phyloP scores from a whole-genome alignment of 73 alveolate species.

The Halteria grandinella region DNA sequence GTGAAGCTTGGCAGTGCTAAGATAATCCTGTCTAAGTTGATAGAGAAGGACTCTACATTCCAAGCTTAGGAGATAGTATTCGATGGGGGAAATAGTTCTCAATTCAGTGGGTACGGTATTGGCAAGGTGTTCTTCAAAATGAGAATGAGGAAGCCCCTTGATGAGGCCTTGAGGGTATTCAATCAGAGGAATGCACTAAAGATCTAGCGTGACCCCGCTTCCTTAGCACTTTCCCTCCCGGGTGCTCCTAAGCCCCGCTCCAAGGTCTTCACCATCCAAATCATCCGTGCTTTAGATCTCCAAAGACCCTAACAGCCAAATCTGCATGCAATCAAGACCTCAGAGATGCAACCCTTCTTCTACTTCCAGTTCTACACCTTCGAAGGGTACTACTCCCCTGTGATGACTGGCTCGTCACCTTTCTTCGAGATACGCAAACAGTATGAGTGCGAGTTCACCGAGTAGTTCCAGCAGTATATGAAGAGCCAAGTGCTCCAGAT shows the following conservation, averaged over 20 bases:
- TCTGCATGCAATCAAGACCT: too few relatives aligned
- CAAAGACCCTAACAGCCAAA: conserved; percentile 5
- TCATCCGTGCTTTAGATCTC: neutral
- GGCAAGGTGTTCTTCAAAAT: conserved; percentile 82
- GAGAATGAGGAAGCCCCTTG: conserved; percentile 93
- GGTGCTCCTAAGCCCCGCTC: neutral
- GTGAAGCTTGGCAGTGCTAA: conserved; percentile 37
- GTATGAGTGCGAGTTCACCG: conserved; percentile 13
- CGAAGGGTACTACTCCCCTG: conserved; percentile 27
- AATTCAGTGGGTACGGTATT: conserved; percentile 23
- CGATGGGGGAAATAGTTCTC: conserved; percentile 44
- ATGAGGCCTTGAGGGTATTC: conserved; percentile 86
- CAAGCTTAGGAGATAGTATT: conserved; percentile 26
- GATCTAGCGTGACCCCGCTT: conserved; percentile 25
- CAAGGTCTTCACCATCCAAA: conserved; percentile 21
- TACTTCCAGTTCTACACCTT: conserved; percentile 31
- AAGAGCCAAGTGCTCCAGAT: conserved; percentile 23
- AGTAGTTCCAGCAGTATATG: conserved; percentile 41
- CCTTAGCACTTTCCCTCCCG: conserved; percentile 2
- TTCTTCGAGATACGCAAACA: neutral
- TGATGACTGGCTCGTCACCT: neutral
- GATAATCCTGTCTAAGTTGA: neutral
- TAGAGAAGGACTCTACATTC: conserved; percentile 31
- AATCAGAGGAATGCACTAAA: conserved; percentile 80
- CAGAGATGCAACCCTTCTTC: conserved; percentile 38